phyloP scores from a whole-genome alignment of 208 protist genomes.

The Phytomonas sp. region DNA sequence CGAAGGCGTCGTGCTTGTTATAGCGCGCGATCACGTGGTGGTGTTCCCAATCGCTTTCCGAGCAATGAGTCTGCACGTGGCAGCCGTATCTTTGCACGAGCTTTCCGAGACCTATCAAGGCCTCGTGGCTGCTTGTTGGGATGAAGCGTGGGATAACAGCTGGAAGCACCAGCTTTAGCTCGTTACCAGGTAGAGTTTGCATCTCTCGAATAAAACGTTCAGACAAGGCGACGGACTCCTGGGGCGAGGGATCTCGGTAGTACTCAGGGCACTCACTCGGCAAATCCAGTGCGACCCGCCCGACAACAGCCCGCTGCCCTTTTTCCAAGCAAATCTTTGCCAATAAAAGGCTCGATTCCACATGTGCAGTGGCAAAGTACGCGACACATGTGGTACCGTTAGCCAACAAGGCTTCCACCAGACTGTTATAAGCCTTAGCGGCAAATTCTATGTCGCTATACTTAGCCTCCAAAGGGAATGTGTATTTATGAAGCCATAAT shows the following conservation, averaged over 20 bases:
- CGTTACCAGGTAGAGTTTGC: constrained; percentile 35
- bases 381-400: constrained; percentile 89
- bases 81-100: constrained; percentile 65
- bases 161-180: constrained; percentile 52
- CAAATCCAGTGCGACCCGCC: constrained; percentile 89
- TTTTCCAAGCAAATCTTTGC: constrained; percentile 65
- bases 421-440: constrained; percentile 48
- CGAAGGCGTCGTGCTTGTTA: constrained; percentile 77
- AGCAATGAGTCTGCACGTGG: constrained; percentile 74
- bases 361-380: constrained; percentile 90
- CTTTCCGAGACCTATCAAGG: constrained; percentile 72
- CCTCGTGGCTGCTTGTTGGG: constrained; percentile 78
- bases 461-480: constrained; percentile 88
- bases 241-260: constrained; percentile 80
- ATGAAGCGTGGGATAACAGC: constrained; percentile 92
- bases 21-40: constrained; percentile 79
- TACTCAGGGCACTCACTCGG: constrained; percentile 70
- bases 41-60: constrained; percentile 86
- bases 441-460: constrained; percentile 77
- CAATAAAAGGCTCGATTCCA: constrained; percentile 65
- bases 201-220: constrained; percentile 61
- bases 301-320: constrained; percentile 86
- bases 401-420: constrained; percentile 62
- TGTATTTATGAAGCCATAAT: constrained; percentile 89
- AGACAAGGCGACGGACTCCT: constrained; percentile 48